Evolutionary conservation across 495 filamentous ascomycete species (phyloP), one percentile per base, ranked within the genome.

Genomic region (Bombardia bombarda): DNA sequence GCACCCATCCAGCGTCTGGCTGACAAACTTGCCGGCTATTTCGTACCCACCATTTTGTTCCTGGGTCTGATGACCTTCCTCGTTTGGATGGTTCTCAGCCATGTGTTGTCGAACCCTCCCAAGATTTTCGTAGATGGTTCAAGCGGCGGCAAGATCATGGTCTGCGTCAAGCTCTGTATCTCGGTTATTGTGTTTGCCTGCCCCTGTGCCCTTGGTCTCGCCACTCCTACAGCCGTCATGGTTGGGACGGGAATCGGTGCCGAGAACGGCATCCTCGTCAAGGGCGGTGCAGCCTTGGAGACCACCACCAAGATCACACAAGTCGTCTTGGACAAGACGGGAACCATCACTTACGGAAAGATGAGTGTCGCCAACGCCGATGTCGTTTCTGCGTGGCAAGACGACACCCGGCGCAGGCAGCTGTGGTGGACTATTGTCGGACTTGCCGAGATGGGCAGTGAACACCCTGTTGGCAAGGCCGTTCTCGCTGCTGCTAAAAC

Each of bases 241-340:
- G 92, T 99, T 3, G 92, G 93, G 10, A 97, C 93, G 7, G 92
- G 92, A 33, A 80, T 97, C 18, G 92, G 93, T 30, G 92, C 92
- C n/a, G 87, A 95, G 56, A 83, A 95, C 52, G 92, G 92, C 7
- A 99, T 99, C 54, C 73, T 99, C 2, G 84, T 97, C 60, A 99
- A 99, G 59, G 90, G 93, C 39, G 92, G 92, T 21, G 90, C 87
- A 30, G 87, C 90, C 21, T 70, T 99, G 12, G 92, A 99, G 63
- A 90, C 79, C 2, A 86, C 90, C 0, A 99, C 90, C 3, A 90
- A 87, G 55, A 75, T 99, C 54, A 90, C 79, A 13, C 84, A 94
- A 43, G 77, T 97, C 32, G 89, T 99, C n/a, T 80, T 97, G n/a
- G 92, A 99, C 67, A 99, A 99, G 72, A 99, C 92, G 3, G 92